Conservation (phyloP, 225 moss, liverwort and hornwort genomes). For the Ulota crispa region DNA sequence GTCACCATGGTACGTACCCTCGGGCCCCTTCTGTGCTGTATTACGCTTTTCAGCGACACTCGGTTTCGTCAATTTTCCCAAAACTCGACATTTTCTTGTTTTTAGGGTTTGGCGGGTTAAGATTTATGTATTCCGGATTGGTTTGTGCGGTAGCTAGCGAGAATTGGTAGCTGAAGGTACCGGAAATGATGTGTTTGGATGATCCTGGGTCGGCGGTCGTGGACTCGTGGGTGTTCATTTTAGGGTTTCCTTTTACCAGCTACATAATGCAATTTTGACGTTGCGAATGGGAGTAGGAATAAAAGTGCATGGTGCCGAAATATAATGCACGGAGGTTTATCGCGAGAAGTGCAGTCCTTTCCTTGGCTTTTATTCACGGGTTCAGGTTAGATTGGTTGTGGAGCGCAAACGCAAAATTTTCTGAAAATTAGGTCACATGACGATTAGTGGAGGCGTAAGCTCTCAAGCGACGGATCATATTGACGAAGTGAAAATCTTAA, state of each 20-base stretch:
- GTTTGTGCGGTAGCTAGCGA: neutral
- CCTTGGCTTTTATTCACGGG: neutral
- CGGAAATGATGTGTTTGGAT: neutral
- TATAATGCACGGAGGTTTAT: no score
- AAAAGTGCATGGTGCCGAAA: neutral
- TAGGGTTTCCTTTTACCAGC: constrained; percentile 2
- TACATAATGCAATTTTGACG: neutral
- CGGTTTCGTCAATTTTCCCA: neutral
- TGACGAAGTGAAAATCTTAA: neutral
- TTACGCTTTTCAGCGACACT: neutral
- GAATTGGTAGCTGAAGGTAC: neutral
- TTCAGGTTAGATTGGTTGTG: neutral
- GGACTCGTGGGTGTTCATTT: neutral
- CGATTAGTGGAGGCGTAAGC: neutral
- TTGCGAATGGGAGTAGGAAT: neutral
- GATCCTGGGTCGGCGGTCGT: neutral
- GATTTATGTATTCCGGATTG: neutral
- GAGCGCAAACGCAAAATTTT: neutral
- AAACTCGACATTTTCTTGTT: neutral
- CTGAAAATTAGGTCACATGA: neutral
- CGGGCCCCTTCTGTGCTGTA: neutral
- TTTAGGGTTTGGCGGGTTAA: neutral
- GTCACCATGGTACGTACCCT: constrained; percentile 14
- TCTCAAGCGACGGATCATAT: neutral
- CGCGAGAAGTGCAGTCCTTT: neutral